Conservation (phyloP, 768 basidiomycete genomes). For the Cubamyces sp. region DNA sequence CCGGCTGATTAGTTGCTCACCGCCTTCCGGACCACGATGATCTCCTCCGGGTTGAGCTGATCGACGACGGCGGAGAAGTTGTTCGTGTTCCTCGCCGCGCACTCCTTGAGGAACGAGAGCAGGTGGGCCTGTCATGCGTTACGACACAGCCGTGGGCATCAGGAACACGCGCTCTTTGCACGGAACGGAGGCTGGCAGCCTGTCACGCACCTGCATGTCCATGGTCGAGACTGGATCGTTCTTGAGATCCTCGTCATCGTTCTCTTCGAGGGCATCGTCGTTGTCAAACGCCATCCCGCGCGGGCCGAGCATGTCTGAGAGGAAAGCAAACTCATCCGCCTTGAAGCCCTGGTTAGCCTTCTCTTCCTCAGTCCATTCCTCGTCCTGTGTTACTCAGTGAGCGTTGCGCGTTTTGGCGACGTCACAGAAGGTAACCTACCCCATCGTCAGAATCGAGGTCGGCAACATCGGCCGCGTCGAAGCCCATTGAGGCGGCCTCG, state of each 20-base stretch:
- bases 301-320: constrained; percentile 83
- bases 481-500: constrained; percentile 67
- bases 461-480: constrained; percentile 43
- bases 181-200: background rate
- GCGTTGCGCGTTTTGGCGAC: background rate
- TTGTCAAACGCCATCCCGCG: constrained; percentile 79
- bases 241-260: constrained; percentile 86
- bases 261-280: constrained; percentile 73
- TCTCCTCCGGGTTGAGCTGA: constrained; percentile 73
- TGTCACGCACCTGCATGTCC: constrained; percentile 65
- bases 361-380: constrained; percentile 95
- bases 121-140: constrained; percentile 57
- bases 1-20: constrained; percentile 31
- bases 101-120: constrained; percentile 70
- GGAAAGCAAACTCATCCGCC: constrained; percentile 79
- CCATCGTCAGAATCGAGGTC: constrained; percentile 80
- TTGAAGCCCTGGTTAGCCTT: constrained; percentile 52
- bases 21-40: constrained; percentile 60
- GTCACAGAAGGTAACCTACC: constrained; percentile 43
- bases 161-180: background rate
- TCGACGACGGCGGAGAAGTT: constrained; percentile 67
- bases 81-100: constrained; percentile 61
- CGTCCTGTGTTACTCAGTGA: constrained; percentile 53
- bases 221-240: constrained; percentile 86
- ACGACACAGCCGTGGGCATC: background rate